phyloP scores from a whole-genome alignment of 306 rosid species.

The Rosa lucieae region DNA sequence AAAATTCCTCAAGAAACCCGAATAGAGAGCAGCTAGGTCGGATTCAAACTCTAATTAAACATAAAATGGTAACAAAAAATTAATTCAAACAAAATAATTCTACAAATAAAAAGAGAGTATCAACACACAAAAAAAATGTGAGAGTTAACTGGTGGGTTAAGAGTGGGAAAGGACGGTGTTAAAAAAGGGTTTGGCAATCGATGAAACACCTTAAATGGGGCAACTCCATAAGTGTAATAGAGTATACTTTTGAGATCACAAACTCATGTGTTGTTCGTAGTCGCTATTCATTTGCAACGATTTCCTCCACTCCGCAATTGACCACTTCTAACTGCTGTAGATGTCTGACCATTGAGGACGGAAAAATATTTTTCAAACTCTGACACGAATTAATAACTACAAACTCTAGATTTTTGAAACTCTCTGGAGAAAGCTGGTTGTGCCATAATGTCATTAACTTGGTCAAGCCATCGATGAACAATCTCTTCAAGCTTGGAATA shows the following conservation, averaged over 20 bases:
- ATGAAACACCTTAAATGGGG: slow-evolving; percentile 14
- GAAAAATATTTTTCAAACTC: slow-evolving; percentile 24
- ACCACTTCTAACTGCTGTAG: not conserved
- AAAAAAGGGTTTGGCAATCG: too few relatives aligned
- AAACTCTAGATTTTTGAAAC: not conserved
- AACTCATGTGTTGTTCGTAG: not conserved
- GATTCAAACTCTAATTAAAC: too few relatives aligned
- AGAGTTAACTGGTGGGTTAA: too few relatives aligned
- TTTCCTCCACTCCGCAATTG: slow-evolving; percentile 24
- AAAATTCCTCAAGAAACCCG: too few relatives aligned
- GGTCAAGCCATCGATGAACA: rapidly evolving
- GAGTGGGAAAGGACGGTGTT: too few relatives aligned
- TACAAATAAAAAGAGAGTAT: too few relatives aligned
- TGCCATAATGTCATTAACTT: not conserved
- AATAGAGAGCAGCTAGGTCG: too few relatives aligned
- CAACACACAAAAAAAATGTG: too few relatives aligned
- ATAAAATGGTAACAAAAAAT: too few relatives aligned
- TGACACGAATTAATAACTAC: slow-evolving; percentile 16
- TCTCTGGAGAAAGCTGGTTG: not conserved
- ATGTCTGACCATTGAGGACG: slow-evolving; percentile 17
- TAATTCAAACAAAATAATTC: too few relatives aligned
- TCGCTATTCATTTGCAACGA: slow-evolving; percentile 15
- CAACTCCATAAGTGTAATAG: not conserved
- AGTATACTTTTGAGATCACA: not conserved
- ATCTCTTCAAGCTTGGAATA: not conserved